A percentile compares a stretch with the other conserved stretches of the same genome.
Evolutionary conservation across 768 basidiomycete genomes (phyloP).

Genomic region (Collybia mongolica): DNA sequence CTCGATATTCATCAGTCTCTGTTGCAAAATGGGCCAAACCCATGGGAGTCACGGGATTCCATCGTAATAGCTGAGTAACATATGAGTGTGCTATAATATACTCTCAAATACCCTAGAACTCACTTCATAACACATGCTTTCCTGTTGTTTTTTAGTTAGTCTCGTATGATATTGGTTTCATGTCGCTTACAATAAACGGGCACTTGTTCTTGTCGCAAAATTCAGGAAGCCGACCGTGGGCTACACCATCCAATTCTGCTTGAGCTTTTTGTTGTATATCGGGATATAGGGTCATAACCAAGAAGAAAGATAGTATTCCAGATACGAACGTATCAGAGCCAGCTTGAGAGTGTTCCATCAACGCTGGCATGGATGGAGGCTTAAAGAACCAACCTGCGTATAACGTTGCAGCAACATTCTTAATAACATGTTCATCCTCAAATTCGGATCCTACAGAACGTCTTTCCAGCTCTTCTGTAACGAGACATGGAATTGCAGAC

Average conservation of each 20-base stretch:
- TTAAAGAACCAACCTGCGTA: conserved; percentile 32
- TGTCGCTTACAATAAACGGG: conserved; percentile 33
- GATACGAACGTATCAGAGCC: conserved; percentile 37
- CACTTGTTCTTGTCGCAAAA: conserved; percentile 34
- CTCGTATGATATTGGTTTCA: not conserved
- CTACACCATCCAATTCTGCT: conserved; percentile 32
- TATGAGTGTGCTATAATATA: not conserved
- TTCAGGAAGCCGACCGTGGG: conserved; percentile 33
- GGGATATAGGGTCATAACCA: conserved; percentile 39
- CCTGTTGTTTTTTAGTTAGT: conserved; percentile 11
- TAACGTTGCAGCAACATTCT: conserved; percentile 40
- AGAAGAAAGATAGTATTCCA: conserved; percentile 33
- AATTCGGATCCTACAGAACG: conserved; percentile 19
- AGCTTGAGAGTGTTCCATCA: conserved; percentile 8
- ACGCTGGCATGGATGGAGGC: not conserved
- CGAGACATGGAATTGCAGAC: conserved; percentile 28
- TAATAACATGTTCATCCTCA: conserved; percentile 33
- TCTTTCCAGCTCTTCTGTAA: conserved; percentile 34
- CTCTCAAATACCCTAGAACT: not conserved
- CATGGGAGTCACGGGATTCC: conserved; percentile 42
- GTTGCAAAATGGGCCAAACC: conserved; percentile 18
- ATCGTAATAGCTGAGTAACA: conserved; percentile 28
- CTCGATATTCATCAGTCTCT: conserved; percentile 11
- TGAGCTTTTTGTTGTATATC: conserved; percentile 36
- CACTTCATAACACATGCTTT: conserved; percentile 28